phyloP scores from a whole-genome alignment of 1,284 basidiomycete genomes.

The Heterobasidion parviporum region DNA sequence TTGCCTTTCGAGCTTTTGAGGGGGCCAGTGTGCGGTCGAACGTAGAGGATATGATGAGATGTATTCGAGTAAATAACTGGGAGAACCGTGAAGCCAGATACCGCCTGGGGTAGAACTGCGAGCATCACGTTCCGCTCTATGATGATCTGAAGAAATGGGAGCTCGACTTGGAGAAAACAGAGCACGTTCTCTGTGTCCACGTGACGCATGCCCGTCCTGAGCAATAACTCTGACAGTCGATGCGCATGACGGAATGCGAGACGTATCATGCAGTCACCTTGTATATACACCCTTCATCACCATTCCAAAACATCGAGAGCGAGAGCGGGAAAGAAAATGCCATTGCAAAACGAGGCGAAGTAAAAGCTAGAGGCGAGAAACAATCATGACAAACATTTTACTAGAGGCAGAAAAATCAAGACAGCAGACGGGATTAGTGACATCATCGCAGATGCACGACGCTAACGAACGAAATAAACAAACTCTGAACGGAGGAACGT shows the following conservation, averaged over 20 bases:
- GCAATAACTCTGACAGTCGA: too few relatives aligned
- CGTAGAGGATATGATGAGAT: conserved; percentile 10
- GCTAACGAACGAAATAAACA: not conserved
- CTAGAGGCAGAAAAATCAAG: not conserved
- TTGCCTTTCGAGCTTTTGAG: conserved; percentile 15
- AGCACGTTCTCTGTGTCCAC: too few relatives aligned
- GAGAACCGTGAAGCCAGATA: conserved; percentile 14
- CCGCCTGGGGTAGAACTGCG: not conserved
- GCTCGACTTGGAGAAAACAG: not conserved
- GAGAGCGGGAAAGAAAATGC: not conserved
- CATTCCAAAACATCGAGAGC: not conserved
- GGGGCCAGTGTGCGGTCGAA: conserved; percentile 8
- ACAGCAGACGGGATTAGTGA: conserved; percentile 1
- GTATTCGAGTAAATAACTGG: conserved; percentile 7
- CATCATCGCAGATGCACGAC: not conserved
- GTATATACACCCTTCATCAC: too few relatives aligned
- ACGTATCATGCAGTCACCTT: too few relatives aligned
- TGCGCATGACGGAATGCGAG: too few relatives aligned
- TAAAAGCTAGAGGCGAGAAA: not conserved
- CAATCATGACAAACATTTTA: not conserved
- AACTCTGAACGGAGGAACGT: not conserved
- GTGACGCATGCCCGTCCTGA: too few relatives aligned
- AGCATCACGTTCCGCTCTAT: not conserved
- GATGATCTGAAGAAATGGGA: not conserved
- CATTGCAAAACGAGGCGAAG: not conserved